Evolutionary conservation across 2,329 filamentous ascomycete species (phyloP).

Genomic region (Pseudovirgaria hyperparasitica): DNA sequence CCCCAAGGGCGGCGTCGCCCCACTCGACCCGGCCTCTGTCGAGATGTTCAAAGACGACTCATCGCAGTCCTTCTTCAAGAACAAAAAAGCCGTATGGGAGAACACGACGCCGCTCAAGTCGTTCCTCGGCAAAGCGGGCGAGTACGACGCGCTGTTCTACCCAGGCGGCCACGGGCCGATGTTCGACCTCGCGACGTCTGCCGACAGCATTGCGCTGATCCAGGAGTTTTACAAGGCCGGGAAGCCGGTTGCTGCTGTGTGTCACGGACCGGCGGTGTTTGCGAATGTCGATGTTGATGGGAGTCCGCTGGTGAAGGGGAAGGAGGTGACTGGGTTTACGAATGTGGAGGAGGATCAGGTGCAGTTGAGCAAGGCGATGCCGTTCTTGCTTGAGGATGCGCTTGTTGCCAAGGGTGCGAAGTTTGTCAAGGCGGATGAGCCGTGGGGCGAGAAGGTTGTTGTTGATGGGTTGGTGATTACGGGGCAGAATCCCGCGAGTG

Average conservation of each 20-base stretch:
- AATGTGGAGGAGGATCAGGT: conserved; percentile 42
- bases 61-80: conserved; percentile 29
- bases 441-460: conserved; percentile 33
- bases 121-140: conserved; percentile 41
- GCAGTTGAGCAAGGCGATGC: conserved; percentile 32
- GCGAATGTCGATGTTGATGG: conserved; percentile 44
- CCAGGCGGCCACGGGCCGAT: conserved; percentile 51
- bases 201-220: conserved; percentile 46
- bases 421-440: conserved; percentile 43
- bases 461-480: conserved; percentile 31
- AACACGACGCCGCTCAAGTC: conserved; percentile 46
- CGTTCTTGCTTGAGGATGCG: conserved; percentile 49
- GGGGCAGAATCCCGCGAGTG: conserved; percentile 36
- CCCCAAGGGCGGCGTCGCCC: conserved; percentile 24
- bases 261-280: conserved; percentile 55
- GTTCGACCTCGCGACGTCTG: conserved; percentile 51
- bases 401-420: conserved; percentile 39
- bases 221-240: conserved; percentile 47
- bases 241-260: conserved; percentile 54
- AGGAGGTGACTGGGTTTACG: conserved; percentile 47
- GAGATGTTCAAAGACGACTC: conserved; percentile 36
- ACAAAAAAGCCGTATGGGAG: conserved; percentile 48
- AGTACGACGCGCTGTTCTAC: conserved; percentile 53
- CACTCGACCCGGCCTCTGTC: conserved; percentile 22
- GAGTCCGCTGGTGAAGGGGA: conserved; percentile 41